These are phyloP conservation scores for Pseudogymnoascus sp. DNA, from an alignment of 2,329 filamentous ascomycete genomes.

Conservation along the genomic window DNA sequence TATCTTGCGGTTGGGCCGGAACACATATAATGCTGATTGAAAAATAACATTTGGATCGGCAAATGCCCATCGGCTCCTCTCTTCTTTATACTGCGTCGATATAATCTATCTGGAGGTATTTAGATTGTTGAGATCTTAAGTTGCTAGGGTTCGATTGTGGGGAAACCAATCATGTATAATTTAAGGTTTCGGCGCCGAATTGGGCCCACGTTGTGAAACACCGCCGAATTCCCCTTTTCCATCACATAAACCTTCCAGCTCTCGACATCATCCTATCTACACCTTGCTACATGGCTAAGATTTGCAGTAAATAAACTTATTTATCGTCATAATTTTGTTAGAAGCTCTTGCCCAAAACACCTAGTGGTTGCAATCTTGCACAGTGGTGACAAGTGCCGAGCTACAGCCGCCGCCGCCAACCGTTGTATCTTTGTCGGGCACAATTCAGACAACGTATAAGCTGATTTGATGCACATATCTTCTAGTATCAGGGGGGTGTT, in stretches of 20 bases:
- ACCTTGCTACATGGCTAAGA: neutral
- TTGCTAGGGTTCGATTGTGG: too few species aligned
- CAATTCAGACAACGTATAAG: neutral
- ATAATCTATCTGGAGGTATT: too few species aligned
- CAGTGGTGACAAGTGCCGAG: too few species aligned
- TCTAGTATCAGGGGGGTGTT: neutral
- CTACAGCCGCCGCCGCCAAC: neutral
- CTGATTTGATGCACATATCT: neutral
- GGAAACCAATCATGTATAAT: too few species aligned
- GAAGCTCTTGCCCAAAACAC: neutral
- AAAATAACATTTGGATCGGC: neutral
- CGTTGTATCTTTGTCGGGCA: neutral
- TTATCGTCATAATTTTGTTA: neutral
- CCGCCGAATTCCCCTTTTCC: too few species aligned
- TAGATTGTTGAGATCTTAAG: too few species aligned
- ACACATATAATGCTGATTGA: neutral
- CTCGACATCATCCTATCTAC: neutral
- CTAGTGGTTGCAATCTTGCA: neutral
- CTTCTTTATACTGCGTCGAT: too few species aligned
- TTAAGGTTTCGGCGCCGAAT: too few species aligned
- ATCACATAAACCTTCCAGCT: neutral
- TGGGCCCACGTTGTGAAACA: too few species aligned
- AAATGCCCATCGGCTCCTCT: too few species aligned
- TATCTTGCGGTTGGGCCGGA: too few species aligned
- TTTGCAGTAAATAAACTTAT: neutral